Conservation (phyloP, 805 yeast species). For the Saturnispora serradocipensis region DNA sequence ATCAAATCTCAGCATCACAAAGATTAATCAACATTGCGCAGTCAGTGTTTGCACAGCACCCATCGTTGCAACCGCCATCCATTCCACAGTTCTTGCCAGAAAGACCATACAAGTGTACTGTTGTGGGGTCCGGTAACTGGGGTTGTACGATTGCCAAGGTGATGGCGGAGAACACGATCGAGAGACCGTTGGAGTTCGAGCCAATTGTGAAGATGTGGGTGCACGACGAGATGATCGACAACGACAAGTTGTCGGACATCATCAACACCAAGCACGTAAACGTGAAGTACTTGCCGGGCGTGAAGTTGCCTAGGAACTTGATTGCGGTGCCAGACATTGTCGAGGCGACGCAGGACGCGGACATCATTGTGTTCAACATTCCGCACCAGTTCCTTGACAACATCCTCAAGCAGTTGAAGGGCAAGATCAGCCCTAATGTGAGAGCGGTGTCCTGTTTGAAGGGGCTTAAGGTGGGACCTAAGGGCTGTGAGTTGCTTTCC, state of each 20-base stretch:
- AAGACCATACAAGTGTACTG: constrained; percentile 46
- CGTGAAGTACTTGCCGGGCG: constrained; percentile 87
- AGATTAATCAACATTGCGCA: constrained; percentile 18
- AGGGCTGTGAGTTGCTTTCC: constrained; percentile 79
- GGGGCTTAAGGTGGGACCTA: constrained; percentile 82
- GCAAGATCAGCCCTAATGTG: constrained; percentile 56
- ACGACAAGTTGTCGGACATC: constrained; percentile 76
- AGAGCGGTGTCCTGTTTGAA: constrained; percentile 94
- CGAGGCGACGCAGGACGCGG: constrained; percentile 71
- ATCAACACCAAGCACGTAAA: constrained; percentile 88
- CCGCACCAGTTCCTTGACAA: constrained; percentile 92
- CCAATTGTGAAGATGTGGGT: constrained; percentile 93
- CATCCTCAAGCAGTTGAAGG: constrained; percentile 67
- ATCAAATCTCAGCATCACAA: constrained; percentile 15
- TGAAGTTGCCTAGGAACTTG: constrained; percentile 77
- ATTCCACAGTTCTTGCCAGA: constrained; percentile 20
- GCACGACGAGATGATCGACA: constrained; percentile 73
- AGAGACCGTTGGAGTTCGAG: constrained; percentile 64
- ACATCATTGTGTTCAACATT: constrained; percentile 83
- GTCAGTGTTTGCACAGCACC: constrained; percentile 16
- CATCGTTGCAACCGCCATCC: constrained; percentile 9
- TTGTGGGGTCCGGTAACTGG: constrained; percentile 97
- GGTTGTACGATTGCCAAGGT: constrained; percentile 97
- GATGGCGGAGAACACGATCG: constrained; percentile 76
- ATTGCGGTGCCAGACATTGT: constrained; percentile 79